phyloP scores from a whole-genome alignment of 1,139 yeast genomes.

The Hemisphaericaspora subhashii region DNA sequence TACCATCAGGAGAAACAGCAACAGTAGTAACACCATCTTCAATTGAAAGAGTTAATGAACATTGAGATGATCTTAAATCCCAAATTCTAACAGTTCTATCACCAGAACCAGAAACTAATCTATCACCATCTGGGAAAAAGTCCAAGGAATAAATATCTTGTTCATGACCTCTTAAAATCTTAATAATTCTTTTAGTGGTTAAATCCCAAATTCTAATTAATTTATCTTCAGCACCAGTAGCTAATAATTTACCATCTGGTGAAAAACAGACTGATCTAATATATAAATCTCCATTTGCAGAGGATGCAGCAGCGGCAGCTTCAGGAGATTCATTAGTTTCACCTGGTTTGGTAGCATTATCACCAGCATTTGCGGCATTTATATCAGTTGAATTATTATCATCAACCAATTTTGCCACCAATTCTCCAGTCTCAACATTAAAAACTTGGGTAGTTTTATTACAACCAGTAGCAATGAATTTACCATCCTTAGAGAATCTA shows the following conservation, averaged over 20 bases:
- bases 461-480: conserved; percentile 94
- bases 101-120: conserved; percentile 94
- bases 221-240: conserved; percentile 98
- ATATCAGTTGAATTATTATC: conserved; percentile 53
- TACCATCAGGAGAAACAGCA: conserved; percentile 95
- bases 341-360: conserved; percentile 20
- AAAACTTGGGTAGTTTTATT: conserved; percentile 94
- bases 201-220: conserved; percentile 97
- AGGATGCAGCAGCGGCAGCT: conserved; percentile 31
- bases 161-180: conserved; percentile 91
- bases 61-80: conserved; percentile 92
- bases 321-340: conserved; percentile 28
- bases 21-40: conserved; percentile 99
- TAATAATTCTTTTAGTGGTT: conserved; percentile 79
- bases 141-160: conserved; percentile 96
- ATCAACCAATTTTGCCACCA: conserved; percentile 84
- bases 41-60: conserved; percentile 83
- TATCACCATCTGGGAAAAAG: conserved; percentile 93
- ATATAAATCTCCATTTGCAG: conserved; percentile 75
- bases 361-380: conserved; percentile 35
- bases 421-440: conserved; percentile 88
- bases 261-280: conserved; percentile 95
- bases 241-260: conserved; percentile 92
- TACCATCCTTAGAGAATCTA: conserved; percentile 88
- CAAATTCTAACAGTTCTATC: conserved; percentile 96